A percentile compares a stretch with the other conserved stretches of the same genome.
phyloP scores from a whole-genome alignment of 2,329 filamentous ascomycete genomes.

The Penicillium sp. region DNA sequence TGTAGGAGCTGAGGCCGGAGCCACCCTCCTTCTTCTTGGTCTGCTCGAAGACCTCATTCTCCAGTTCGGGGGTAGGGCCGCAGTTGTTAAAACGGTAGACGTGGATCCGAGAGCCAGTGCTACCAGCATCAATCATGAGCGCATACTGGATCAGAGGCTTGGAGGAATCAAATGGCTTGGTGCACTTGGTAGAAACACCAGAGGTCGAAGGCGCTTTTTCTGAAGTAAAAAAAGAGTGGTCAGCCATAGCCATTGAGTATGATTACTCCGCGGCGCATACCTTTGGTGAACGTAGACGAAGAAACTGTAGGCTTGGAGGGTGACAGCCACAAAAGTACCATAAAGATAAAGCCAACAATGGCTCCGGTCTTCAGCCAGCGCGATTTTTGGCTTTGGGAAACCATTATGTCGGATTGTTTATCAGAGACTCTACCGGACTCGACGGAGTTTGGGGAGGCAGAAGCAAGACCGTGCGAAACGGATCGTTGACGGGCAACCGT shows the following conservation, averaged over 20 bases:
- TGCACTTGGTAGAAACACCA: slow-evolving; percentile 68
- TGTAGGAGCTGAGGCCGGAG: slow-evolving; percentile 77
- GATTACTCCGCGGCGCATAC: slow-evolving; percentile 14
- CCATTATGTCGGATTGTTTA: slow-evolving; percentile 49
- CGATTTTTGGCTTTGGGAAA: slow-evolving; percentile 54
- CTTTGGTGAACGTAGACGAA: slow-evolving; percentile 20
- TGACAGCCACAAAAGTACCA: slow-evolving; percentile 54
- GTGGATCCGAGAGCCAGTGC: slow-evolving; percentile 95
- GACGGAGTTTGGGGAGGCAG: slow-evolving; percentile 42
- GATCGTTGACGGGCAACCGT: slow-evolving; percentile 50
- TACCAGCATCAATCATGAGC: slow-evolving; percentile 97
- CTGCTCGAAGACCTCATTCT: slow-evolving; percentile 89
- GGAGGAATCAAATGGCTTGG: slow-evolving; percentile 73
- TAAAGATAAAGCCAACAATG: slow-evolving; percentile 53
- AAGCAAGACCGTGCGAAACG: slow-evolving; percentile 46
- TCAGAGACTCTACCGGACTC: slow-evolving; percentile 43
- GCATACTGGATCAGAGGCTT: slow-evolving; percentile 97
- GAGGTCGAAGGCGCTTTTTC: slow-evolving; percentile 22
- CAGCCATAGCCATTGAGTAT: background rate
- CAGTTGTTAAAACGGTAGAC: slow-evolving; percentile 99
- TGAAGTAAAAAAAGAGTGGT: slow-evolving; percentile 7
- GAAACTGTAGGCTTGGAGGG: slow-evolving; percentile 29
- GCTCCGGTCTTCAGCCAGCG: slow-evolving; percentile 59
- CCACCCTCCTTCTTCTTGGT: slow-evolving; percentile 78
- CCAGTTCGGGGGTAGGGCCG: slow-evolving; percentile 87